Conservation (phyloP, 2,329 filamentous ascomycete genomes). For the Cladosporium cucumerinum region DNA sequence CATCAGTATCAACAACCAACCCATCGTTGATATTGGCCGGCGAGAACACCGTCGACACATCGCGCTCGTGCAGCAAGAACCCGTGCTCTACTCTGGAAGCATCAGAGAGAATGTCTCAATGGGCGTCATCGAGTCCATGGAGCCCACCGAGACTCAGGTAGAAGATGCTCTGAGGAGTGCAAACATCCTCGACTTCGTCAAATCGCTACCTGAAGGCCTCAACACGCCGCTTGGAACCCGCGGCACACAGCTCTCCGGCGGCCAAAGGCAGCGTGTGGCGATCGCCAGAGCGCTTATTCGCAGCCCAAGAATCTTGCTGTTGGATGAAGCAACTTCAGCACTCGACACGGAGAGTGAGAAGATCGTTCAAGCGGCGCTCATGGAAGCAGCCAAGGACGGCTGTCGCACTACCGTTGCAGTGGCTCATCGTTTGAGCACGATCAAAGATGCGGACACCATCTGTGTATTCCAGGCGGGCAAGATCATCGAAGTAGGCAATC, state of each 20-base stretch:
- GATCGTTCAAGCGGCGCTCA: conserved; percentile 35
- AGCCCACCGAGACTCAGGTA: conserved; percentile 18
- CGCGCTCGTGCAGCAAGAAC: conserved; percentile 47
- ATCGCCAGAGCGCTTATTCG: conserved; percentile 25
- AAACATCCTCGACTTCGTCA: conserved; percentile 23
- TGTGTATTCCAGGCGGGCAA: conserved; percentile 40
- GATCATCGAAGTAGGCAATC: conserved; percentile 39
- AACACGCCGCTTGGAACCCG: conserved; percentile 24
- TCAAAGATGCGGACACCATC: conserved; percentile 41
- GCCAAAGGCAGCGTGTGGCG: conserved; percentile 26
- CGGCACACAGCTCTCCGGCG: conserved; percentile 25
- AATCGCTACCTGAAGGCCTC: conserved; percentile 28
- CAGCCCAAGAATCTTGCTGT: conserved; percentile 23
- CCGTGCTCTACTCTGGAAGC: conserved; percentile 45
- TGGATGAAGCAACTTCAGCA: conserved; percentile 27
- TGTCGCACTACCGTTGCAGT: conserved; percentile 41
- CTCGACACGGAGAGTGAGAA: conserved; percentile 26
- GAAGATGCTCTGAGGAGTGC: conserved; percentile 21
- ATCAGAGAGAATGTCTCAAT: conserved; percentile 40
- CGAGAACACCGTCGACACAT: conserved; percentile 41
- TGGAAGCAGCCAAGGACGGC: conserved; percentile 17
- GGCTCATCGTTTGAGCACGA: conserved; percentile 44
- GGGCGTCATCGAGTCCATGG: conserved; percentile 16
- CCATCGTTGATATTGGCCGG: conserved; percentile 36
- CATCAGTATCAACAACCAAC: conserved; percentile 49